Evolutionary conservation across 2,329 filamentous ascomycete species (phyloP), one percentile per base, ranked within the genome.

Genomic region (Stenocarpella maydis): DNA sequence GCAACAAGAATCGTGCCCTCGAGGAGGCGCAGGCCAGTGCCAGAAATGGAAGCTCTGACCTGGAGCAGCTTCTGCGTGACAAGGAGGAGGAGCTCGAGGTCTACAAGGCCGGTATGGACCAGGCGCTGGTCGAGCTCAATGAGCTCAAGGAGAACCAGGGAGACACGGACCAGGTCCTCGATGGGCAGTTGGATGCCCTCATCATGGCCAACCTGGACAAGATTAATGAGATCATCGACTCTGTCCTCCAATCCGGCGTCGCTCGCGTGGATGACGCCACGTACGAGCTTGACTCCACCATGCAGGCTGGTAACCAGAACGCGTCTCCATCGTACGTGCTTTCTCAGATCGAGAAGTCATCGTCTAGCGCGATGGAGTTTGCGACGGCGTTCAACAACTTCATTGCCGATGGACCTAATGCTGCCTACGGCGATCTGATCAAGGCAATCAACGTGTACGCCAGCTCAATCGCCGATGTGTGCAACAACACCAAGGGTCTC

Each of bases 251-350:
- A 78, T 91, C 93, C 60, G 96, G 95, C 74, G 94, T 98, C 26
- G 91, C 96, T 76, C 91, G 96, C 53, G 95, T 99, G 17, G 96
- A 99, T 76, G 96, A 99, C 80, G 94, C 96, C 52, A 85, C 99
- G 43, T 99, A 99, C 82, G 96, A 99, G 80, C 86, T 99, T 52
- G 96, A 99, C 80, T 98, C 96, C 24, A 92, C 92, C 24, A 98
- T 98, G 94, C 95, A 98, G 79, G 96, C 95, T 49, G 96, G 96
- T 80, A 99, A 99, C 83, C 96, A 98, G 82, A 99, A 97, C 76
- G 96, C 96, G 1, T 97, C 95, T 49, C 94, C 96, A 17, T 89
- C 95, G 1, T 98, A 97, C 78, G 95, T 99, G 15, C 86, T 99
- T 63, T 98, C 95, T 2, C 95, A 98, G 79, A 95, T 98, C 69